Base-by-base conservation (phyloP, 192 early-diverging fungal species). In the Gigaspora rosea region DNA sequence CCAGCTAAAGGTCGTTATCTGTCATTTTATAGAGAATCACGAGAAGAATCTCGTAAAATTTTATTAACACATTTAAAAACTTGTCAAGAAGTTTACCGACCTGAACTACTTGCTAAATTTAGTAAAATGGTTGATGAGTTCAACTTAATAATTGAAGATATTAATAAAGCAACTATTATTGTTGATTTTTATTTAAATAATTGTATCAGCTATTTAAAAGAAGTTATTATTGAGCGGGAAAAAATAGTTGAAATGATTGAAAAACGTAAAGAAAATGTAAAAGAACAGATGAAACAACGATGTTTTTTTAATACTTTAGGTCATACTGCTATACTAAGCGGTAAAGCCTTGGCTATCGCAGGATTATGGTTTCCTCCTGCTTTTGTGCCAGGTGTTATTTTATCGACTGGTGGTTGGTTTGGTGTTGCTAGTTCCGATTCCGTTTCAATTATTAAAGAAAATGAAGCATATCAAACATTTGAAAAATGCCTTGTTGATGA, bases 311-410 rank as follows among this genome's bases (percentile, higher is more conserved):
- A 36, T 20, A 11, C 46, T 50, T 9, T 49, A 27, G 36, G 47
- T n/a, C 67, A 69, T 69, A 18, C 67, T 69, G 47, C 48, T 49
- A 22, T 69, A 4, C 36, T 69, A 27, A 1, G 46, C 9, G 67
- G 67, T 50, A 49, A 69, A 12, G 46, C 46, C 8, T 49, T 69
- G 22, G n/a, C 67, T 18, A n/a, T 69, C 41, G 41, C 67, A 41
- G 67, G 46, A 69, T 46, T 69, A n/a, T 69, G 46, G 46, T 69
- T 69, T 12, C 67, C 67, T 22, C 67, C 47, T 49, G 0, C 16
- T 9, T 8, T 49, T 11, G 18, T 32, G 20, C 46, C 67, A 69
- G 67, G 67, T 22, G 6, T 48, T 49, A 8, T 15, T n/a, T 16
- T 69, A 49, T 69, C 67, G 67, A 3, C n/a, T 49, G n/a, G 8